Evolutionary conservation across 192 early-diverging fungal genomes (phyloP).

Genomic region (Cetraspora pellucida): DNA sequence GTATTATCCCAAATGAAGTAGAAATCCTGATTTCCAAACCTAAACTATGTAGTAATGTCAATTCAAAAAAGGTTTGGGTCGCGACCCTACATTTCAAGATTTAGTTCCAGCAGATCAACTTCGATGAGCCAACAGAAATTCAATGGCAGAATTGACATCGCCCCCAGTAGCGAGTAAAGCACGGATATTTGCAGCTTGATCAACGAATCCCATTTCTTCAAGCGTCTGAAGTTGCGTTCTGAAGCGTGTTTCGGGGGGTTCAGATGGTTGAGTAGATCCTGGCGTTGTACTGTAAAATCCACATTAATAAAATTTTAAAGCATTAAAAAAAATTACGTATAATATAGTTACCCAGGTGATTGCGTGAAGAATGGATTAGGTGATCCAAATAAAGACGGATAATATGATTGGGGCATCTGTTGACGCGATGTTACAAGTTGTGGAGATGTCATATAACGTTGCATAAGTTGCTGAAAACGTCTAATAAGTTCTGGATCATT

Average conservation of each 20-base stretch:
- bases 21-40: too few species aligned
- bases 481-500: constrained; percentile 16
- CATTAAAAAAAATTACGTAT: not conserved
- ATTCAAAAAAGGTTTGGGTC: too few species aligned
- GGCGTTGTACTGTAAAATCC: not conserved
- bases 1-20: too few species aligned
- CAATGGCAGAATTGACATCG: constrained; percentile 85
- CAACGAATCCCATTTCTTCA: constrained; percentile 94
- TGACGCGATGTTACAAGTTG: constrained; percentile 18
- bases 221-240: constrained; percentile 70
- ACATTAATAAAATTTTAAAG: not conserved
- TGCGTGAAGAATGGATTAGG: constrained; percentile 17
- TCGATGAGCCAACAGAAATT: constrained; percentile 55
- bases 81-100: too few species aligned
- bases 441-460: constrained; percentile 11
- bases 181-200: constrained; percentile 80
- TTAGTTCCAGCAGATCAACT: too few species aligned
- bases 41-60: too few species aligned
- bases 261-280: constrained; percentile 31
- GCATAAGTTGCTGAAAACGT: constrained; percentile 25
- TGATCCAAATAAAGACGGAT: constrained; percentile 25
- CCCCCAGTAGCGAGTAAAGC: constrained; percentile 85
- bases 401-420: constrained; percentile 16
- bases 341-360: not conserved
- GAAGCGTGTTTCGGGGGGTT: constrained; percentile 65